These are phyloP conservation scores for Scorias spongiosa DNA, from an alignment of 2,329 filamentous ascomycete genomes.

Conservation along the genomic window DNA sequence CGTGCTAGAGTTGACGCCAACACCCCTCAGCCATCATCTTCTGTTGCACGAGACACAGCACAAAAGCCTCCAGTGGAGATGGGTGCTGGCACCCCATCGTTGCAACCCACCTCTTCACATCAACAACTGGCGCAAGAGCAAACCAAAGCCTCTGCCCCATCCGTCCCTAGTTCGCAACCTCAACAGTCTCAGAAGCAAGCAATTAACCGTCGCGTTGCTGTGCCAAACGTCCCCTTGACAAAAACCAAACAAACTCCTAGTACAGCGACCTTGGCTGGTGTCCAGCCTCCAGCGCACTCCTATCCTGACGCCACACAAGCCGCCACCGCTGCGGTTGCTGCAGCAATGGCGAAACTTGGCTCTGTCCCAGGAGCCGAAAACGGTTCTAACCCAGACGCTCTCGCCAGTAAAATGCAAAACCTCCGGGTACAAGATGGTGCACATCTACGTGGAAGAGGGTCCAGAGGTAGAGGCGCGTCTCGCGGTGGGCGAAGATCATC, in stretches of 20 bases:
- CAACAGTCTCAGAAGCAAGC: slow-evolving; percentile 26
- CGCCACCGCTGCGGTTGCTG: slow-evolving; percentile 62
- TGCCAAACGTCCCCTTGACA: slow-evolving; percentile 29
- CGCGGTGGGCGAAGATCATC: slow-evolving; percentile 21
- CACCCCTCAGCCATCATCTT: slow-evolving; percentile 15
- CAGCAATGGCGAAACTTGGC: slow-evolving; percentile 62
- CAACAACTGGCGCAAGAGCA: slow-evolving; percentile 51
- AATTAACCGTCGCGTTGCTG: slow-evolving; percentile 36
- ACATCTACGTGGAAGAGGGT: slow-evolving; percentile 27
- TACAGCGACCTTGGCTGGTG: slow-evolving; percentile 3
- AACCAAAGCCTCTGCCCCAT: slow-evolving; percentile 48
- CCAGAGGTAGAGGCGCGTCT: slow-evolving; percentile 30
- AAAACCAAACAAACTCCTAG: not conserved
- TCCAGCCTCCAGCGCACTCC: slow-evolving; percentile 7
- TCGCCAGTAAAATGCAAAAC: slow-evolving; percentile 60
- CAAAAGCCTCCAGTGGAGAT: slow-evolving; percentile 19
- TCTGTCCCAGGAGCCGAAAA: slow-evolving; percentile 9
- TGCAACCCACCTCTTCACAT: slow-evolving; percentile 21
- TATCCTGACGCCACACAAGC: slow-evolving; percentile 50
- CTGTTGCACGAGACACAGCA: slow-evolving; percentile 10
- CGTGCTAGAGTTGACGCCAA: slow-evolving; percentile 23
- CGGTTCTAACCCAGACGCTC: slow-evolving; percentile 41
- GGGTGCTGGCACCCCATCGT: slow-evolving; percentile 25
- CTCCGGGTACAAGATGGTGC: slow-evolving; percentile 39
- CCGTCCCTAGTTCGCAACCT: slow-evolving; percentile 24